Conservation (phyloP, 1,284 basidiomycete genomes). For the Leucoagaricus sp. region DNA sequence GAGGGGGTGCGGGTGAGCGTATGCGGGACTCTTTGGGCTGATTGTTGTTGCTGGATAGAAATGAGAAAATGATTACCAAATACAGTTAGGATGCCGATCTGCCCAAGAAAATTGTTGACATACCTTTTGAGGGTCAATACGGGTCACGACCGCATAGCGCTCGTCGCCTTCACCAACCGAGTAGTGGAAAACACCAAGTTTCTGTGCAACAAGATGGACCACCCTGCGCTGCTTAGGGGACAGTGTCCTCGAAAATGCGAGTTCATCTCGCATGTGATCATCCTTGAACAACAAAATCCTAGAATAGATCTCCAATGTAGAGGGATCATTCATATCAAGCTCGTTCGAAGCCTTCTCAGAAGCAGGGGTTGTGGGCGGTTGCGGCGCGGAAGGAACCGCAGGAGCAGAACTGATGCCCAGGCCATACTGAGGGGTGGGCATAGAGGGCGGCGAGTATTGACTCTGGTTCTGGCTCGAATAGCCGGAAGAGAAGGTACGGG, state of each 20-base stretch:
- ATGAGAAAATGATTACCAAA: constrained; percentile 17
- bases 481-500: constrained; percentile 68
- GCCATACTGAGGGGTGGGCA: constrained; percentile 63
- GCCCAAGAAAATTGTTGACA: constrained; percentile 28
- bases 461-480: constrained; percentile 56
- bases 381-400: constrained; percentile 42
- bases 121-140: constrained; percentile 77
- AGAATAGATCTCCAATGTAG: constrained; percentile 96
- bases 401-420: constrained; percentile 47
- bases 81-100: constrained; percentile 19
- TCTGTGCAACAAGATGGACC: constrained; percentile 96
- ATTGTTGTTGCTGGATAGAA: constrained; percentile 33
- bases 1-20: constrained; percentile 77
- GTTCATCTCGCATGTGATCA: constrained; percentile 96
- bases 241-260: constrained; percentile 90
- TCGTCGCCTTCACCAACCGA: constrained; percentile 93
- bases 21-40: constrained; percentile 46
- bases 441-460: constrained; percentile 61
- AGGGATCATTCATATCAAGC: constrained; percentile 95
- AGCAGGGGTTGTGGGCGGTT: constrained; percentile 55
- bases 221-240: constrained; percentile 86
- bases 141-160: constrained; percentile 90
- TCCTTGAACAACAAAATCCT: constrained; percentile 97
- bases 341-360: constrained; percentile 65
- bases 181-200: constrained; percentile 92